Evolutionary conservation across 2,329 filamentous ascomycete species (phyloP), one percentile per base, ranked within the genome.

Genomic region (Trichoderma afroharzianum): DNA sequence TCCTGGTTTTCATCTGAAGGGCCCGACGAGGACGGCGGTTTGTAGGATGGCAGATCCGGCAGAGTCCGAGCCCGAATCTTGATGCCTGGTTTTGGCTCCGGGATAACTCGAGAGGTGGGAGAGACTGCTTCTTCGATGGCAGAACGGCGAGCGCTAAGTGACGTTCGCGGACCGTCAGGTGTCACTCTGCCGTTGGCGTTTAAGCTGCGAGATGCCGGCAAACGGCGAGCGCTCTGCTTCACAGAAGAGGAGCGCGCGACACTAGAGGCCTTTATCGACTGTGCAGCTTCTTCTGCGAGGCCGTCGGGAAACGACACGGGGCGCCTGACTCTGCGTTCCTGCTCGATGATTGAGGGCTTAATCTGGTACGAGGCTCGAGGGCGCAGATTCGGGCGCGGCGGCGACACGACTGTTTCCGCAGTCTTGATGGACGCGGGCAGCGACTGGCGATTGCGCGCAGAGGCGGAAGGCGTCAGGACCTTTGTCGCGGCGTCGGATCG

Each of bases 1-100:
- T 76, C 75, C 73, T 83, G 83, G 77, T 81, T 85, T 72, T 88
- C 87, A 84, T 88, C 84, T 70, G 85, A 78, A 70, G 81, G 78
- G 58, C 80, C 83, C 43, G 78, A 76, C 71, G 75, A 76, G 55
- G 79, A 77, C 33, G 84, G 75, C 21, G 83, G 78, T 75, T 85
- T 87, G 74, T 84, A 83, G 68, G 84, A 77, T 64, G 85, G 76
- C 70, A 86, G 78, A 75, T 87, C 85, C 67, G 84, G 83, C 77
- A 85, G 85, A 70, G 82, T 84, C 43, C 81, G 81, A 70, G 70
- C 64, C 26, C 71, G 62, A 58, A 73, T 73, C 73, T 76, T 71
- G 53, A 67, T 68, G 21, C 75, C 71, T 67, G 76, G 72, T 21
- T 70, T 73, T 33, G 66, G 57, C 18, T 76, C 76, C 47, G 74